Percentiles rank a stretch among this genome's conserved stretches.
These are phyloP conservation scores for Neurospora discreta DNA, from an alignment of 495 filamentous ascomycete genomes.

Conservation along the genomic window DNA sequence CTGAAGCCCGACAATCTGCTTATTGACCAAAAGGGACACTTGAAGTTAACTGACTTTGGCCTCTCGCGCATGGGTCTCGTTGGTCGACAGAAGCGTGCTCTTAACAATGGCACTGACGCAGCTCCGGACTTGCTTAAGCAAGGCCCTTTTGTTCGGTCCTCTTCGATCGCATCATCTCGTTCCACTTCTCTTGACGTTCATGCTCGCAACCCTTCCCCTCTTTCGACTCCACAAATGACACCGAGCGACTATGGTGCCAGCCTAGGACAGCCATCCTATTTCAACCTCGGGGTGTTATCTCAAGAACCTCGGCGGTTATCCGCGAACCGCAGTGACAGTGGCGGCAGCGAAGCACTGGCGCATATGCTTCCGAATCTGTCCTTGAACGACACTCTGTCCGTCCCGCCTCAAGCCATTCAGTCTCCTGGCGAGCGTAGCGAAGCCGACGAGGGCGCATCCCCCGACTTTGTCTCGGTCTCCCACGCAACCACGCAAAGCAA, in stretches of 20 bases:
- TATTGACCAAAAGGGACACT: conserved; percentile 91
- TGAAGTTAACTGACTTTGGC: conserved; percentile 96
- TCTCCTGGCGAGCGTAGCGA: conserved; percentile 41
- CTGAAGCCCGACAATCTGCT: conserved; percentile 95
- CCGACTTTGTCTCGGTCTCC: conserved; percentile 55
- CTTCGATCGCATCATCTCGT: conserved; percentile 84
- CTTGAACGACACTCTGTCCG: conserved; percentile 48
- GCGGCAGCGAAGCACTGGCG: conserved; percentile 73
- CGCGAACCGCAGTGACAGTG: conserved; percentile 83
- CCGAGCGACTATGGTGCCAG: conserved; percentile 55
- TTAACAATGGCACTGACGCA: conserved; percentile 69
- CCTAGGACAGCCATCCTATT: conserved; percentile 81
- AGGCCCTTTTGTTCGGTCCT: conserved; percentile 74
- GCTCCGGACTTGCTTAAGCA: conserved; percentile 86
- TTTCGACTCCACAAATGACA: conserved; percentile 76
- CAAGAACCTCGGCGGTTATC: conserved; percentile 77
- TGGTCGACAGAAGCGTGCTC: conserved; percentile 85
- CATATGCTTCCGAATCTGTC: conserved; percentile 78
- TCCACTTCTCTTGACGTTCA: conserved; percentile 92
- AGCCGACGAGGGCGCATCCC: conserved; percentile 52
- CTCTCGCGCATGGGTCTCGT: conserved; percentile 95
- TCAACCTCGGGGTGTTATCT: conserved; percentile 57
- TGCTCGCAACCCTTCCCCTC: conserved; percentile 58
- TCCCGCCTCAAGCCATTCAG: conserved; percentile 39
- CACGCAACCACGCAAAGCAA: conserved; percentile 46